A percentile compares a stretch with the other conserved stretches of the same genome.
Conservation (phyloP, 2,329 filamentous ascomycete genomes). For the Ophiocordyceps sinensis region DNA sequence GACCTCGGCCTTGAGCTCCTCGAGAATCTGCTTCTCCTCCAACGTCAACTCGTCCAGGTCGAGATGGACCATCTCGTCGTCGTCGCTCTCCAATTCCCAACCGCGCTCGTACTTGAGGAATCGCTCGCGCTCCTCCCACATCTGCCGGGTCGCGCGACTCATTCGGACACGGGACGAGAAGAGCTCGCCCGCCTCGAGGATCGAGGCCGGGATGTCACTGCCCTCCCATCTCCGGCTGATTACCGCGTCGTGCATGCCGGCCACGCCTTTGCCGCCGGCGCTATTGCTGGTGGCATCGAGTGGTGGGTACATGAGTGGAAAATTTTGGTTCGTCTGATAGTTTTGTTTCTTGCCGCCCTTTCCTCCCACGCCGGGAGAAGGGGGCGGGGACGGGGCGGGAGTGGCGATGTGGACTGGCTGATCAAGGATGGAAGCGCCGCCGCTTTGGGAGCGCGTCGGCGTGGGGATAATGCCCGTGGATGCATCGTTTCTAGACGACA, state of each 20-base stretch:
- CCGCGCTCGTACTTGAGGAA: constrained; percentile 89
- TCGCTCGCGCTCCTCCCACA: constrained; percentile 86
- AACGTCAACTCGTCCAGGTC: constrained; percentile 28
- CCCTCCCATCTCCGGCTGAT: constrained; percentile 84
- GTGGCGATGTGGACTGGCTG: constrained; percentile 98
- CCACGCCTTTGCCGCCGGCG: constrained; percentile 75
- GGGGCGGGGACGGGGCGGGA: constrained; percentile 86
- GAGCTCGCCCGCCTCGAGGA: constrained; percentile 83
- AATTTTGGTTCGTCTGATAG: constrained; percentile 98
- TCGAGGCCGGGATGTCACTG: constrained; percentile 86
- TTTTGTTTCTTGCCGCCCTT: constrained; percentile 98
- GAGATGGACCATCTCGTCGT: constrained; percentile 32
- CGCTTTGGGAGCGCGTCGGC: constrained; percentile 37
- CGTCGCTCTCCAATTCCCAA: constrained; percentile 47
- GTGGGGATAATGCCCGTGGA: constrained; percentile 47
- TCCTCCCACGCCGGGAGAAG: constrained; percentile 71
- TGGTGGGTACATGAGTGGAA: constrained; percentile 93
- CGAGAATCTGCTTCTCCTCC: constrained; percentile 27
- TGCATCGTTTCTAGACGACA: constrained; percentile 46
- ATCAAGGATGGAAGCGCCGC: constrained; percentile 69
- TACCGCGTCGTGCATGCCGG: constrained; percentile 63
- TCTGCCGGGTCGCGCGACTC: constrained; percentile 77
- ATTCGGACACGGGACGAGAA: constrained; percentile 85
- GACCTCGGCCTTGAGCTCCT: constrained; percentile 22
- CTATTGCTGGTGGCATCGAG: constrained; percentile 79